Evolutionary conservation across 2,329 filamentous ascomycete species (phyloP).

Genomic region (Fusarium mundagurra): DNA sequence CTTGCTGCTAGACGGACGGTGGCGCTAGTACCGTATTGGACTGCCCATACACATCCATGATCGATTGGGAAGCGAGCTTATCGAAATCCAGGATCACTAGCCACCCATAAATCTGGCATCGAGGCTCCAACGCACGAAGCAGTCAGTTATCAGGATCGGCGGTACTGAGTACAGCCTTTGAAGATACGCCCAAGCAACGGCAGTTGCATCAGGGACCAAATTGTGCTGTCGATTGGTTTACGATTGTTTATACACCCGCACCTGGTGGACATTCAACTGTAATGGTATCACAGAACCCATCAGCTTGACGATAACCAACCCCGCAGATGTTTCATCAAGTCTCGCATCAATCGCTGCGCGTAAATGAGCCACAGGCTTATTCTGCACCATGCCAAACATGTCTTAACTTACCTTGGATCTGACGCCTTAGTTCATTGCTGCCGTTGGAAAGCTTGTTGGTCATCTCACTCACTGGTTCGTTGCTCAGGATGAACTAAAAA

Average conservation of each 20-base stretch:
- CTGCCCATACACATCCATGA: background rate
- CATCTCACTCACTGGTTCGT: conserved; percentile 2
- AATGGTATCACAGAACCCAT: background rate
- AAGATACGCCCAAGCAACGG: conserved; percentile 9
- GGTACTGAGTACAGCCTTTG: background rate
- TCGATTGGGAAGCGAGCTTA: background rate
- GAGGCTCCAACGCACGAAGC: background rate
- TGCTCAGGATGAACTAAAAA: background rate
- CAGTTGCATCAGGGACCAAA: conserved; percentile 1
- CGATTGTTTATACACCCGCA: background rate
- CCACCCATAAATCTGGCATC: background rate
- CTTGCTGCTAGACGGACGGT: conserved; percentile 6
- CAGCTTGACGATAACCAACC: background rate
- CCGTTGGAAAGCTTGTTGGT: conserved; percentile 21
- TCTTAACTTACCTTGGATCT: background rate
- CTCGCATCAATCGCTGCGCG: background rate
- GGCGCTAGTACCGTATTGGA: conserved; percentile 9
- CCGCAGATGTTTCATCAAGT: background rate
- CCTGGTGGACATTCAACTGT: background rate
- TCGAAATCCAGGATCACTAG: background rate
- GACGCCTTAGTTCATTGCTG: conserved; percentile 7
- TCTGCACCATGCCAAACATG: conserved; percentile 11
- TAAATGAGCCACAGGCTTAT: conserved; percentile 18
- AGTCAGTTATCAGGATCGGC: conserved; percentile 21
- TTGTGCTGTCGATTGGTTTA: background rate